Evolutionary conservation across 305 asterid species (phyloP).

Genomic region (Striga hermonthica): DNA sequence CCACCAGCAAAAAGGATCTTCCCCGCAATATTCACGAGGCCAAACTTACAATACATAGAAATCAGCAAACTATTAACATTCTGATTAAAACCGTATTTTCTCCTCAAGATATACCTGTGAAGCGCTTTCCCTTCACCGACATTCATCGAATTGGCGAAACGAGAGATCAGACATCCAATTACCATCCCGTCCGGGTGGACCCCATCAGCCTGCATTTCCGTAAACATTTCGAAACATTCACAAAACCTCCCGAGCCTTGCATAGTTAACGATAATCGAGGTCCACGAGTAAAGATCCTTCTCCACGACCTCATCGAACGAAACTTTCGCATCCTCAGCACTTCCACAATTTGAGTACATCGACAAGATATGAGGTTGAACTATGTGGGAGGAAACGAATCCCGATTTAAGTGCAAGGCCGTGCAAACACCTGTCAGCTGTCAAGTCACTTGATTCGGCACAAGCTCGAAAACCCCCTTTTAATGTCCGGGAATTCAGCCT

Average conservation of each 20-base stretch:
- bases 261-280: slow-evolving; percentile 46
- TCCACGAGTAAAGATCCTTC: slow-evolving; percentile 71
- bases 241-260: slow-evolving; percentile 43
- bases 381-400: slow-evolving; percentile 36
- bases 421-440: slow-evolving; percentile 72
- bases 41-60: slow-evolving; percentile 70
- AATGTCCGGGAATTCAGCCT: slow-evolving; percentile 64
- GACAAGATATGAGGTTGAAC: slow-evolving; percentile 58
- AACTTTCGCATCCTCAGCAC: slow-evolving; percentile 44
- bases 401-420: slow-evolving; percentile 53
- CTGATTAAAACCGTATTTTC: slow-evolving; percentile 40
- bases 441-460: slow-evolving; percentile 58
- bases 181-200: slow-evolving; percentile 58
- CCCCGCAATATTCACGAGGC: slow-evolving; percentile 44
- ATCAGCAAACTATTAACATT: slow-evolving; percentile 45
- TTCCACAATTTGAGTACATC: slow-evolving; percentile 68
- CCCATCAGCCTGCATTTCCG: slow-evolving; percentile 51
- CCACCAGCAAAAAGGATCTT: slow-evolving; percentile 39
- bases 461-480: slow-evolving; percentile 82
- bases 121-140: slow-evolving; percentile 55
- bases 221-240: slow-evolving; percentile 45
- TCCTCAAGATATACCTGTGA: slow-evolving; percentile 61
- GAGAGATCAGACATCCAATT: slow-evolving; percentile 55
- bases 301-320: slow-evolving; percentile 52
- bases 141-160: slow-evolving; percentile 43